Evolutionary conservation across 768 basidiomycete genomes (phyloP).

Genomic region (Amanita polypyramis): DNA sequence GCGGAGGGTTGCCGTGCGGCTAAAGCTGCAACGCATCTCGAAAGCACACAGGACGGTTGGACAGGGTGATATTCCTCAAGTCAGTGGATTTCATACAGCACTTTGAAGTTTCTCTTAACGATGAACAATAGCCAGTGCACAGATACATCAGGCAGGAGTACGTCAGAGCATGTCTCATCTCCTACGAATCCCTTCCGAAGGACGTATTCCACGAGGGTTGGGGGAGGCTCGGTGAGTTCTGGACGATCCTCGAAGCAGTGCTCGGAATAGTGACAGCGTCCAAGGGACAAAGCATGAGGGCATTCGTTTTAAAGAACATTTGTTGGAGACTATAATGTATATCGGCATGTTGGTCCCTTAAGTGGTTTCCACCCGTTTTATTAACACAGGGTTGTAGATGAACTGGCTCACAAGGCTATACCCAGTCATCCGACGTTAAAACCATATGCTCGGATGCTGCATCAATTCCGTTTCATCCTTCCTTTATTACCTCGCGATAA

Average conservation of each 20-base stretch:
- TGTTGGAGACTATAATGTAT: constrained; percentile 61
- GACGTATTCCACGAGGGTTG: constrained; percentile 61
- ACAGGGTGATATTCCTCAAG: constrained; percentile 51
- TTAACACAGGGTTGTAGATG: constrained; percentile 32
- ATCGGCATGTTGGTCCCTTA: constrained; percentile 41
- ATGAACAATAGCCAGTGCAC: constrained; percentile 40
- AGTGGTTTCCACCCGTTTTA: not conserved
- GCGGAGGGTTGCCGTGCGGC: constrained; percentile 54
- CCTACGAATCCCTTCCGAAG: constrained; percentile 62
- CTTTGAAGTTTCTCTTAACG: not conserved
- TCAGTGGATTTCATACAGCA: constrained; percentile 13
- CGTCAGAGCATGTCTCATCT: constrained; percentile 60
- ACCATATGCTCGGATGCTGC: constrained; percentile 67
- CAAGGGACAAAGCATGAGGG: constrained; percentile 51
- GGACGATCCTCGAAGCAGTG: not conserved
- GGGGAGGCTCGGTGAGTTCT: constrained; percentile 53
- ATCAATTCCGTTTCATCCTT: constrained; percentile 69
- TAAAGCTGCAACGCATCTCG: constrained; percentile 57
- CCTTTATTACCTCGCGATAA: constrained; percentile 52
- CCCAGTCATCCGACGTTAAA: constrained; percentile 61
- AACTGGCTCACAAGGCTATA: constrained; percentile 59
- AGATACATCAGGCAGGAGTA: constrained; percentile 66
- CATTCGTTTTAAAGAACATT: constrained; percentile 50
- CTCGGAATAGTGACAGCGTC: not conserved
- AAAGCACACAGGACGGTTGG: constrained; percentile 44